These are phyloP conservation scores for Coemansia sp. DNA, from an alignment of 192 early-diverging fungal genomes.

Conservation along the genomic window DNA sequence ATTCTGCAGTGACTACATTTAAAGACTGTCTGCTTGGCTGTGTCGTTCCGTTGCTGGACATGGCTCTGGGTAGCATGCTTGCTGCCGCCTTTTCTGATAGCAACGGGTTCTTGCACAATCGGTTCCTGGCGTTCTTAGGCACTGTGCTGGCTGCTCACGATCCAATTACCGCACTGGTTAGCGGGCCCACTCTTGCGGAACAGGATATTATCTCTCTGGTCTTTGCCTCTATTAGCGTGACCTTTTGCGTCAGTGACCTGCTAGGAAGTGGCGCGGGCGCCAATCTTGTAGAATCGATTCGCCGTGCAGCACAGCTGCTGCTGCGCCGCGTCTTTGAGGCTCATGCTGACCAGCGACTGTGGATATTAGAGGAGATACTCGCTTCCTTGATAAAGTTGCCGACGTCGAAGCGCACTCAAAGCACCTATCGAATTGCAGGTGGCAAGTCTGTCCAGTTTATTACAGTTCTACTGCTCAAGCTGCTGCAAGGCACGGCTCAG, in stretches of 20 bases:
- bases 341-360: slow-evolving; percentile 58
- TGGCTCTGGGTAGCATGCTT: slow-evolving; percentile 13
- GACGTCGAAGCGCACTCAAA: slow-evolving; percentile 52
- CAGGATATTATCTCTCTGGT: slow-evolving; percentile 44
- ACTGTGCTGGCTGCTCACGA: slow-evolving; percentile 15
- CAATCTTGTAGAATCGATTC: slow-evolving; percentile 37
- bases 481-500: slow-evolving; percentile 56
- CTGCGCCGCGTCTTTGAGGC: slow-evolving; percentile 38
- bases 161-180: slow-evolving; percentile 15
- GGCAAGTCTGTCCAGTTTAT: slow-evolving; percentile 70
- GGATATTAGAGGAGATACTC: slow-evolving; percentile 88
- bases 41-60: slow-evolving; percentile 32
- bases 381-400: slow-evolving; percentile 69
- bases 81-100: slow-evolving; percentile 3
- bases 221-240: slow-evolving; percentile 39
- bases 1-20: slow-evolving; percentile 20
- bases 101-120: not conserved
- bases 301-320: slow-evolving; percentile 39
- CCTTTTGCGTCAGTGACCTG: slow-evolving; percentile 33
- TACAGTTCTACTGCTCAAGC: slow-evolving; percentile 67
- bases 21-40: slow-evolving; percentile 40
- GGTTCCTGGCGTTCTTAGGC: slow-evolving; percentile 22
- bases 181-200: slow-evolving; percentile 21
- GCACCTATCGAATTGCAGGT: slow-evolving; percentile 58
- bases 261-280: slow-evolving; percentile 13